These are phyloP conservation scores for Sporothrix euskadiensis DNA, from an alignment of 2,329 filamentous ascomycete genomes.

Conservation along the genomic window DNA sequence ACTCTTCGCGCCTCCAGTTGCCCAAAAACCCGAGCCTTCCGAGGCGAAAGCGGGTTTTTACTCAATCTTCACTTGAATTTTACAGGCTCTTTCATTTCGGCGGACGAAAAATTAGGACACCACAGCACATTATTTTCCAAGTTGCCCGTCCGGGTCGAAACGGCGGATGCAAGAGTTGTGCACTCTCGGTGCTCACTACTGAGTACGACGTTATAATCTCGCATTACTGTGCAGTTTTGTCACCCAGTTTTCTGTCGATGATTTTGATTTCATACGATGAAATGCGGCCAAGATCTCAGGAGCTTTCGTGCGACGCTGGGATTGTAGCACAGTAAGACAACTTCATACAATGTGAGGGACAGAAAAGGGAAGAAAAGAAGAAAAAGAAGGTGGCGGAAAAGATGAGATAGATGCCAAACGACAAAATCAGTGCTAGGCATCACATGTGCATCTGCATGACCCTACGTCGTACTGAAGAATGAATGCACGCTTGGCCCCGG, in stretches of 20 bases:
- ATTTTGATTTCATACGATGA: neutral
- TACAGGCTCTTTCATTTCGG: neutral
- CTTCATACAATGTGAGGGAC: neutral
- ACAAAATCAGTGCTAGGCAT: constrained; percentile 5
- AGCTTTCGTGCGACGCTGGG: neutral
- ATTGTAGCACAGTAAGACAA: neutral
- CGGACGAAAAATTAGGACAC: neutral
- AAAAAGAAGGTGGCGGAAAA: neutral
- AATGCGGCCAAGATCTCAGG: neutral
- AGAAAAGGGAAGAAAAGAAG: neutral
- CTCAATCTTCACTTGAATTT: neutral
- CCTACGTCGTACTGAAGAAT: constrained; percentile 8
- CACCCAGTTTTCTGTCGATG: neutral
- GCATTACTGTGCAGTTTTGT: neutral
- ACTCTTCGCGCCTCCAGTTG: neutral
- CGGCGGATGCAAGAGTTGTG: neutral
- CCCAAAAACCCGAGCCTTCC: constrained; percentile 16
- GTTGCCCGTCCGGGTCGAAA: neutral
- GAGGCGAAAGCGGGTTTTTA: neutral
- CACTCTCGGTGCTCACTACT: neutral
- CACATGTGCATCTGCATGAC: constrained; percentile 19
- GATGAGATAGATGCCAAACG: neutral
- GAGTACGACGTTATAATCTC: neutral
- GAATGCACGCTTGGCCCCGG: neutral
- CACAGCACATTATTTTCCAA: neutral